phyloP scores from a whole-genome alignment of 768 basidiomycete species.

The Crucibulum laeve region DNA sequence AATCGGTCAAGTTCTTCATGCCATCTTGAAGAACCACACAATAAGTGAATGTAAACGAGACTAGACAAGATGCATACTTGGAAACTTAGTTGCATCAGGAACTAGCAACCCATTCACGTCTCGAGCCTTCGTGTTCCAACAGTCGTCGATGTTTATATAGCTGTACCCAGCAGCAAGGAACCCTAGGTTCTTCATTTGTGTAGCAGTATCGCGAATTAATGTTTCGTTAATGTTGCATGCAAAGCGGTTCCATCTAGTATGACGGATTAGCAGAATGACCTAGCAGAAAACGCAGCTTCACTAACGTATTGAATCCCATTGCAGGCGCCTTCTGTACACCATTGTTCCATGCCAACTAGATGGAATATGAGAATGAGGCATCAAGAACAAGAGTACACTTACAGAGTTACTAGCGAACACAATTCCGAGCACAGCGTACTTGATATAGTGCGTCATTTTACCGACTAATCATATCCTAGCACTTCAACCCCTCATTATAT shows the following conservation, averaged over 20 bases:
- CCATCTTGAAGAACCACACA: conserved; percentile 7
- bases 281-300: neutral
- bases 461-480: too few species aligned
- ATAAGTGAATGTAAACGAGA: neutral
- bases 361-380: neutral
- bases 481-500: too few species aligned
- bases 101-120: conserved; percentile 13
- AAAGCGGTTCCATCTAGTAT: conserved; percentile 17
- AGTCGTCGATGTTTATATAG: conserved; percentile 20
- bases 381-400: neutral
- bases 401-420: neutral
- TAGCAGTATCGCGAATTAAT: conserved; percentile 16
- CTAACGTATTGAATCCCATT: conserved; percentile 21
- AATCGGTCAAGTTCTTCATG: conserved; percentile 18
- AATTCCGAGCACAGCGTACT: neutral
- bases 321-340: conserved; percentile 17
- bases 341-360: conserved; percentile 14
- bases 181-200: conserved; percentile 15
- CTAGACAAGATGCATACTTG: conserved; percentile 7
- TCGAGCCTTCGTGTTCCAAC: conserved; percentile 18
- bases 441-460: too few species aligned
- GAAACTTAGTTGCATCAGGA: conserved; percentile 16
- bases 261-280: neutral
- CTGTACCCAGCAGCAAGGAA: conserved; percentile 19
- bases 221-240: conserved; percentile 18